These are phyloP conservation scores for Luvunga scandens DNA, from an alignment of 345 rosid genomes.

Conservation along the genomic window DNA sequence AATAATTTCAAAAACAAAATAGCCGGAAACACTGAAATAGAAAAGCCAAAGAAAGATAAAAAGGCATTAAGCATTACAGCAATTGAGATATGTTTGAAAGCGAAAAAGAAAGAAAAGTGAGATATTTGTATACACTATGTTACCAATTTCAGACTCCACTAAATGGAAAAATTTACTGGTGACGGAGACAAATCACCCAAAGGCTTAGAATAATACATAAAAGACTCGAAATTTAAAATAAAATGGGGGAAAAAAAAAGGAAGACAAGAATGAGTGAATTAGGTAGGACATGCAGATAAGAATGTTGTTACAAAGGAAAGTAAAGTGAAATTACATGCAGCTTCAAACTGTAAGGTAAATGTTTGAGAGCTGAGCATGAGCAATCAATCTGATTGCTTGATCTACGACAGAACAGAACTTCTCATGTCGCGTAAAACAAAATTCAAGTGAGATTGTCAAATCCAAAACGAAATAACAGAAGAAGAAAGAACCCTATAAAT, in stretches of 20 bases:
- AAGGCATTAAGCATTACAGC: neutral
- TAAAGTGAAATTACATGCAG: neutral
- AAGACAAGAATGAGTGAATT: neutral
- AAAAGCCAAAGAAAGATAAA: neutral
- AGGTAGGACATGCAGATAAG: neutral
- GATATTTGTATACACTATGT: no score
- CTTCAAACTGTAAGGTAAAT: no score
- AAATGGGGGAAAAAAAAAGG: neutral
- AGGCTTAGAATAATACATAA: neutral
- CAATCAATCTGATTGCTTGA: neutral
- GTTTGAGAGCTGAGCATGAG: no score
- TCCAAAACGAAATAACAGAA: neutral
- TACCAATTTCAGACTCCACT: neutral
- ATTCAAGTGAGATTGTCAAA: neutral
- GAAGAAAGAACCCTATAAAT: neutral
- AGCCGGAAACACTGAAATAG: no score
- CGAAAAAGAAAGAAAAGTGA: neutral
- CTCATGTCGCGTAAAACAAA: neutral
- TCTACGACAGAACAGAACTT: neutral
- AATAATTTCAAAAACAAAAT: neutral
- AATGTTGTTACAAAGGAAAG: neutral
- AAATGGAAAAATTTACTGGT: neutral
- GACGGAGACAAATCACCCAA: neutral
- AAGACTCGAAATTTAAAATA: neutral
- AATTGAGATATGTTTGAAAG: neutral